These are phyloP conservation scores for Dalbergia cochinchinensis DNA, from an alignment of 306 rosid genomes.

Conservation along the genomic window DNA sequence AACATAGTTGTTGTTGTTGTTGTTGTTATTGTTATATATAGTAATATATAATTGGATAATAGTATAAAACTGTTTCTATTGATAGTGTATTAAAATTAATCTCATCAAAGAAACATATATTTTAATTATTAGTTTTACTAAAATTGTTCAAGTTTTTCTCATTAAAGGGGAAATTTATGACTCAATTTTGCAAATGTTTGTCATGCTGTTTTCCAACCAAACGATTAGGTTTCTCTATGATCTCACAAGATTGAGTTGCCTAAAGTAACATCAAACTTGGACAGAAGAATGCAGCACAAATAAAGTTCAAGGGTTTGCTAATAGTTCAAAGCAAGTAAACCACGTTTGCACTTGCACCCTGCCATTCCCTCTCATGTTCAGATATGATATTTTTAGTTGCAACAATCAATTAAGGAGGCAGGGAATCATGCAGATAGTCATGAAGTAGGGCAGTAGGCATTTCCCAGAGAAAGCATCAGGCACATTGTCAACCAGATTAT, in stretches of 20 bases:
- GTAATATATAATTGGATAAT: too few species aligned
- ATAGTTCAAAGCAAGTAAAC: neutral
- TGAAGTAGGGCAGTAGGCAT: neutral
- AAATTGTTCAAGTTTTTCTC: neutral
- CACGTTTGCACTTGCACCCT: neutral
- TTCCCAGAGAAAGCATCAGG: neutral
- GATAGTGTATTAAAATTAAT: neutral
- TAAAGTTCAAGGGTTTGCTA: neutral
- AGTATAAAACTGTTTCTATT: too few species aligned
- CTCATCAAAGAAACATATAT: neutral
- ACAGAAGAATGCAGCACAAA: conserved; percentile 5
- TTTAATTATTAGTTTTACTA: neutral
- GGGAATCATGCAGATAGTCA: neutral
- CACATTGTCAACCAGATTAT: neutral
- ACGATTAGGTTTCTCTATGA: neutral
- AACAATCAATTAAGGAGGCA: too few species aligned
- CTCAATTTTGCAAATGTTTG: conserved; percentile 18
- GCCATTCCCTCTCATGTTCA: conserved; percentile 2
- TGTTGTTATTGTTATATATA: too few species aligned
- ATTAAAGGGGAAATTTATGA: neutral
- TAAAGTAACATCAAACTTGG: conserved; percentile 6
- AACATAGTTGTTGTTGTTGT: too few species aligned
- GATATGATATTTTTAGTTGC: neutral
- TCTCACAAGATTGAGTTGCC: neutral
- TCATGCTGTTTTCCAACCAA: neutral